Conservation (phyloP, 192 early-diverging fungal genomes). For the Phycomyces nitens region DNA sequence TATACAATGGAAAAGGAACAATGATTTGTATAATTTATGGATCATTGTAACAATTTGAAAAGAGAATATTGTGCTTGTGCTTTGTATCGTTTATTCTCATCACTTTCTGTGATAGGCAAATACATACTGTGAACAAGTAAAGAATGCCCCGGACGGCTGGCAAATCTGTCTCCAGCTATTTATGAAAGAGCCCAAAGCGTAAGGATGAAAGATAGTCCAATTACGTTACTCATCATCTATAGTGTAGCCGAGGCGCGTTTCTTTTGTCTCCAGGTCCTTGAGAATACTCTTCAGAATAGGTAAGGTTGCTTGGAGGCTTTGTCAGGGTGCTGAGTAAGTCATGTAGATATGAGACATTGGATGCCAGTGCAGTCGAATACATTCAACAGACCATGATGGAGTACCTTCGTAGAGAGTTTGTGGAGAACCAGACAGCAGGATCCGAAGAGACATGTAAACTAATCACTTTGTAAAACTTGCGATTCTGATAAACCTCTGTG, state of each 20-base stretch:
- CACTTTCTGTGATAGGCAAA: slow-evolving; percentile 57
- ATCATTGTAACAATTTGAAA: too few species aligned
- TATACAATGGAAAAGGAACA: too few species aligned
- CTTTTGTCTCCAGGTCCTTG: slow-evolving; percentile 81
- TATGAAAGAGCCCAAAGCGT: slow-evolving; percentile 69
- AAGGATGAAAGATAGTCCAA: slow-evolving; percentile 10
- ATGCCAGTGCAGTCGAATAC: slow-evolving; percentile 46
- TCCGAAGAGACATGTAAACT: slow-evolving; percentile 50
- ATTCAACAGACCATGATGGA: slow-evolving; percentile 57
- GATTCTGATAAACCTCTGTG: too few species aligned
- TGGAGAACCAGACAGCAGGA: slow-evolving; percentile 33
- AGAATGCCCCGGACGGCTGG: slow-evolving; percentile 78
- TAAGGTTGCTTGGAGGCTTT: slow-evolving; percentile 13
- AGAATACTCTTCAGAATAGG: slow-evolving; percentile 64
- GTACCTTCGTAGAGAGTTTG: slow-evolving; percentile 55
- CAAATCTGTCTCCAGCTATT: slow-evolving; percentile 79
- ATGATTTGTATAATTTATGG: too few species aligned
- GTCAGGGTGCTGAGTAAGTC: too few species aligned
- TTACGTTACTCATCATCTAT: slow-evolving; percentile 18
- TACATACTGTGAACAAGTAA: slow-evolving; percentile 79
- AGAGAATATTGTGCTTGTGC: too few species aligned
- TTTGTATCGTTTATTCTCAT: too few species aligned
- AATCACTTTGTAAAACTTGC: too few species aligned
- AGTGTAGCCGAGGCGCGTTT: slow-evolving; percentile 77
- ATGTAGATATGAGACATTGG: slow-evolving; percentile 46